Conservation (phyloP, 225 moss, liverwort and hornwort genomes). For the Pleurozium schreberi region DNA sequence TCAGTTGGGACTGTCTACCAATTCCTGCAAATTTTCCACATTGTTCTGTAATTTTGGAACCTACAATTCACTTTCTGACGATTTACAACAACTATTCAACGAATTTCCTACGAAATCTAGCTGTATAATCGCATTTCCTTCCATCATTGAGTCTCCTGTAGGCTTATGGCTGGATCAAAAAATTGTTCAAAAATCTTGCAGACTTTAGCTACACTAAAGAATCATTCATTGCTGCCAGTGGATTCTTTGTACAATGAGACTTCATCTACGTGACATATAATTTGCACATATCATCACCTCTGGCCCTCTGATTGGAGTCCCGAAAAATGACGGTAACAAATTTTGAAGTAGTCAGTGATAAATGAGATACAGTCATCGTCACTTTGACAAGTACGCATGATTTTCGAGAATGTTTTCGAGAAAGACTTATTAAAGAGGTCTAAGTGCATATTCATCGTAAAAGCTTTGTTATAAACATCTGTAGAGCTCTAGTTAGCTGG, state of each 20-base stretch:
- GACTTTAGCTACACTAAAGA: neutral
- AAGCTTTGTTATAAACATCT: neutral
- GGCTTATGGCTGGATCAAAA: neutral
- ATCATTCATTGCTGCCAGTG: neutral
- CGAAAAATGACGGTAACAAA: neutral
- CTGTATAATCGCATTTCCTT: neutral
- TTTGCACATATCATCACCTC: neutral
- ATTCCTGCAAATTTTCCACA: neutral
- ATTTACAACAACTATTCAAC: neutral
- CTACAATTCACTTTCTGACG: neutral
- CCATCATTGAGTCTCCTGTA: neutral
- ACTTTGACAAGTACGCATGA: too few species aligned
- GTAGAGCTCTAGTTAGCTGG: neutral
- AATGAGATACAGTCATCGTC: neutral
- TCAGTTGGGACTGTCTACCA: too few species aligned
- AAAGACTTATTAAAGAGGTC: neutral
- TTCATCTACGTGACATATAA: neutral
- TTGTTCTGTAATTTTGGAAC: too few species aligned
- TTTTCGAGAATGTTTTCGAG: neutral
- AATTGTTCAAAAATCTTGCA: neutral
- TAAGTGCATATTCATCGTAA: neutral
- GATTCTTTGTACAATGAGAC: neutral
- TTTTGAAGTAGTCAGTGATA: too few species aligned
- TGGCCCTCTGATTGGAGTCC: neutral
- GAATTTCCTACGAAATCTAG: neutral